A percentile compares a stretch with the other conserved stretches of the same genome.
Conservation (phyloP, 2,329 filamentous ascomycete species). For the Aureobasidium melanogenum region DNA sequence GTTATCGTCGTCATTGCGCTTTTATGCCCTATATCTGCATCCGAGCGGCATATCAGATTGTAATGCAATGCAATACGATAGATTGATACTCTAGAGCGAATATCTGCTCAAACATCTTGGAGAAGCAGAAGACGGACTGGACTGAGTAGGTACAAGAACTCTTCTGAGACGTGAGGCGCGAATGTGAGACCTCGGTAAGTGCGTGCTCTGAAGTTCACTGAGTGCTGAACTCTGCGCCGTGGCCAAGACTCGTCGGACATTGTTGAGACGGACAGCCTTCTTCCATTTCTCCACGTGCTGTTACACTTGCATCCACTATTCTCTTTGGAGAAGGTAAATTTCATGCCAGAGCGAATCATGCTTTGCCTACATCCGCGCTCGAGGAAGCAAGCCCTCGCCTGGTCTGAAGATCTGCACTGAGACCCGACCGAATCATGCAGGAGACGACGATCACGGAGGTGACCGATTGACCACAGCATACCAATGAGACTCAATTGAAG, state of each 20-base stretch:
- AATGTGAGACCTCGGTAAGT: not conserved
- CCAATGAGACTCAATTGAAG: not conserved
- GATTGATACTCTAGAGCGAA: not conserved
- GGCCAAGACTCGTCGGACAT: not conserved
- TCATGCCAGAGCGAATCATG: not conserved
- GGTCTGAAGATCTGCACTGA: not conserved
- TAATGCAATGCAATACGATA: too few relatives aligned
- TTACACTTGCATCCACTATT: not conserved
- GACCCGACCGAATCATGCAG: not conserved
- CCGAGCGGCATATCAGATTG: not conserved
- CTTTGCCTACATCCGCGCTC: not conserved
- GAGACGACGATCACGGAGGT: not conserved
- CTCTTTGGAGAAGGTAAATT: constrained; percentile 3
- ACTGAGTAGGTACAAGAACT: not conserved
- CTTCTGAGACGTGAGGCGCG: not conserved
- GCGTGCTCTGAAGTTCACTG: not conserved
- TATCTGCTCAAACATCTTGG: not conserved
- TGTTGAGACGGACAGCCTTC: not conserved
- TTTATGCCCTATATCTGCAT: not conserved
- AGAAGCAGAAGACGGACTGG: not conserved
- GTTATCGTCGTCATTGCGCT: not conserved
- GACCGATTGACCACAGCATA: not conserved
- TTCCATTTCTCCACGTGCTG: not conserved
- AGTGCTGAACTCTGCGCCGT: not conserved
- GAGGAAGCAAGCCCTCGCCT: not conserved